Conservation (phyloP, 202 grass and related monocot genomes). For the Cymbopogon flexuosus region DNA sequence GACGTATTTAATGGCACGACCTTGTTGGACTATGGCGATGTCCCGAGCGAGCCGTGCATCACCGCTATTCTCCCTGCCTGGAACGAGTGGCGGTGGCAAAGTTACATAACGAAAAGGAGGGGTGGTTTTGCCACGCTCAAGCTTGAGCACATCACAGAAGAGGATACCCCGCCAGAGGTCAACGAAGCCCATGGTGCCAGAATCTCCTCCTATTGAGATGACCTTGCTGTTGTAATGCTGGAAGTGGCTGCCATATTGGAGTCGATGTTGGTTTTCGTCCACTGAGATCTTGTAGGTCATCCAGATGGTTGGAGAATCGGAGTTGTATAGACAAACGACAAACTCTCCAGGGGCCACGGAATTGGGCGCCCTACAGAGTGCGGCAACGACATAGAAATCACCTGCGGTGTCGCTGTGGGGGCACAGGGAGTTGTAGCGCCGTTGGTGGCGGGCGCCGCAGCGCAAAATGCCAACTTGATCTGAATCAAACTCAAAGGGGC, state of each 20-base stretch:
- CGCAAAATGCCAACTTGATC: neutral
- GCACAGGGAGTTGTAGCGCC: neutral
- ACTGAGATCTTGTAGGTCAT: neutral
- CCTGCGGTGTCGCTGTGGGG: neutral
- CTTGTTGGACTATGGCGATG: neutral
- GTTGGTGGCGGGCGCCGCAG: neutral
- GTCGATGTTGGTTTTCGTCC: neutral
- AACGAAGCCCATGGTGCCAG: neutral
- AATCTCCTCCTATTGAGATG: neutral
- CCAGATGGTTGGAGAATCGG: neutral
- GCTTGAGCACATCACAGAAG: conserved; percentile 16
- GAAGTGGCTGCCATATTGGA: neutral
- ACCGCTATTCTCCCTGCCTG: neutral
- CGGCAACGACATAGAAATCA: neutral
- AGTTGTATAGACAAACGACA: neutral
- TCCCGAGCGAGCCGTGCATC: neutral
- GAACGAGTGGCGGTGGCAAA: neutral
- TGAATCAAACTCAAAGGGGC: neutral
- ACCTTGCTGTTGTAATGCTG: neutral
- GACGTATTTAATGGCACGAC: neutral
- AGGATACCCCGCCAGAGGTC: conserved; percentile 11
- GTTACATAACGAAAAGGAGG: neutral
- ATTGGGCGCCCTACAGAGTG: neutral
- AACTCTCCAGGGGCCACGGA: neutral
- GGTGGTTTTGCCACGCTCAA: neutral